phyloP scores from a whole-genome alignment of 768 basidiomycete genomes.

The Zangia roseola region DNA sequence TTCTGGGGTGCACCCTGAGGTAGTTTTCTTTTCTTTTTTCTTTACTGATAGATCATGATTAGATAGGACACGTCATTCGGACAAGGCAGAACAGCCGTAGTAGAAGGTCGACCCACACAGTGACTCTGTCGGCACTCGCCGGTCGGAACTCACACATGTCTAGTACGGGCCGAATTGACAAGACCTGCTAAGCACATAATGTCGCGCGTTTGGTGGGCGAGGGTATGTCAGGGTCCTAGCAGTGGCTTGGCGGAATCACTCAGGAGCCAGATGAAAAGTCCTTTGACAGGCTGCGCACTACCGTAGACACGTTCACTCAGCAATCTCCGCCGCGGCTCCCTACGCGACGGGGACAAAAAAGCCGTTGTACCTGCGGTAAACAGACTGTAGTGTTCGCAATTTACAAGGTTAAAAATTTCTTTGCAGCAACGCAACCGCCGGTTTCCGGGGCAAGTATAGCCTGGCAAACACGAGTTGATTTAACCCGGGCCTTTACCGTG shows the following conservation, averaged over 20 bases:
- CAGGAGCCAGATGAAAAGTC: conserved; percentile 4
- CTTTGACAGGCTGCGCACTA: conserved; percentile 1
- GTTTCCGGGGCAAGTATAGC: conserved; percentile 16
- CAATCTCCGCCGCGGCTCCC: conserved; percentile 31
- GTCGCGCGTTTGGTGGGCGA: conserved; percentile 10
- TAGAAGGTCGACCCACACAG: neutral
- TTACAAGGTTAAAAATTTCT: conserved; percentile 16
- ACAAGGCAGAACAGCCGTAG: too few relatives aligned
- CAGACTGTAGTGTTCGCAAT: conserved; percentile 2
- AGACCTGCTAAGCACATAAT: neutral
- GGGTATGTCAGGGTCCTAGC: conserved; percentile 6
- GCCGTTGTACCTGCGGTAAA: conserved; percentile 8
- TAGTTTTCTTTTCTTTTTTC: conserved; percentile 6
- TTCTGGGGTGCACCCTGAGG: conserved; percentile 35
- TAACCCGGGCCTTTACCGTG: conserved; percentile 17
- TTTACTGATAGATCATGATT: conserved; percentile 16
- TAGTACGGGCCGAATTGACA: conserved; percentile 25
- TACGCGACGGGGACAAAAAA: conserved; percentile 14
- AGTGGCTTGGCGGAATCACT: neutral
- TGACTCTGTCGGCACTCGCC: conserved; percentile 22
- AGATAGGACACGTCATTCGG: conserved; percentile 10
- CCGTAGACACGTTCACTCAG: conserved; percentile 11
- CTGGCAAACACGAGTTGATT: conserved; percentile 23
- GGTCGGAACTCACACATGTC: conserved; percentile 16
- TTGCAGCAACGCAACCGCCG: conserved; percentile 9